Evolutionary conservation across 208 protist genomes (phyloP).

Genomic region (Hexamita inflata): DNA sequence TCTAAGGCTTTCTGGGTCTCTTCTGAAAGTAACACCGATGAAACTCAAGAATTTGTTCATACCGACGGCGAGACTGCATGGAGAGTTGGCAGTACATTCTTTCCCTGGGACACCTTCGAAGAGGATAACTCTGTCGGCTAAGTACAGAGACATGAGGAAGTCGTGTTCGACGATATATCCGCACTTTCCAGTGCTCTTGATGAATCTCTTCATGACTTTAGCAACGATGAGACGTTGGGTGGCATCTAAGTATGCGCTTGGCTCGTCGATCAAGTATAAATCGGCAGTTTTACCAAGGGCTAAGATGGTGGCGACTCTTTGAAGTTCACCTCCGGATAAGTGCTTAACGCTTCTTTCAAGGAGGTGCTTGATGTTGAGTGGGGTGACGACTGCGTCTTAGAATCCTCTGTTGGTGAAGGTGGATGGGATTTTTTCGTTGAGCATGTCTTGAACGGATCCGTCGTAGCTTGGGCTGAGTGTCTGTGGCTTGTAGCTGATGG

Average conservation of each 20-base stretch:
- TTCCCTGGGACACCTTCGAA: slow-evolving; percentile 86
- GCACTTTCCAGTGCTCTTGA: slow-evolving; percentile 93
- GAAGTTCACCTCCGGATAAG: slow-evolving; percentile 98
- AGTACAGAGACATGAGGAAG: slow-evolving; percentile 99
- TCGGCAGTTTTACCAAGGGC: slow-evolving; percentile 91
- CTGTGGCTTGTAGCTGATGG: slow-evolving; percentile 98
- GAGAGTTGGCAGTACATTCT: slow-evolving; percentile 64
- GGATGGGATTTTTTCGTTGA: slow-evolving; percentile 80
- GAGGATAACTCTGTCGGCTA: slow-evolving; percentile 96
- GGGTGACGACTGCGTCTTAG: slow-evolving; percentile 86
- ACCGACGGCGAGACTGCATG: slow-evolving; percentile 54
- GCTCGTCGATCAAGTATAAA: slow-evolving; percentile 99
- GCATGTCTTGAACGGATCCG: slow-evolving; percentile 74
- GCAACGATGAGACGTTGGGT: slow-evolving; percentile 95
- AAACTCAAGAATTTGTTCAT: slow-evolving; percentile 90
- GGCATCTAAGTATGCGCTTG: slow-evolving; percentile 96
- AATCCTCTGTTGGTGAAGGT: slow-evolving; percentile 89
- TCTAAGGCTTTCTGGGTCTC: slow-evolving; percentile 90
- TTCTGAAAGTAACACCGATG: slow-evolving; percentile 91
- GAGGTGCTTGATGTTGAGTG: slow-evolving; percentile 85
- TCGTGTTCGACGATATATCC: slow-evolving; percentile 99
- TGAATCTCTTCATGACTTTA: slow-evolving; percentile 73
- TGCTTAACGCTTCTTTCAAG: slow-evolving; percentile 84
- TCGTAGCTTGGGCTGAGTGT: slow-evolving; percentile 94
- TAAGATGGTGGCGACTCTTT: slow-evolving; percentile 92